These are phyloP conservation scores for Melaleuca alternifolia DNA, from an alignment of 345 rosid genomes.

Conservation along the genomic window DNA sequence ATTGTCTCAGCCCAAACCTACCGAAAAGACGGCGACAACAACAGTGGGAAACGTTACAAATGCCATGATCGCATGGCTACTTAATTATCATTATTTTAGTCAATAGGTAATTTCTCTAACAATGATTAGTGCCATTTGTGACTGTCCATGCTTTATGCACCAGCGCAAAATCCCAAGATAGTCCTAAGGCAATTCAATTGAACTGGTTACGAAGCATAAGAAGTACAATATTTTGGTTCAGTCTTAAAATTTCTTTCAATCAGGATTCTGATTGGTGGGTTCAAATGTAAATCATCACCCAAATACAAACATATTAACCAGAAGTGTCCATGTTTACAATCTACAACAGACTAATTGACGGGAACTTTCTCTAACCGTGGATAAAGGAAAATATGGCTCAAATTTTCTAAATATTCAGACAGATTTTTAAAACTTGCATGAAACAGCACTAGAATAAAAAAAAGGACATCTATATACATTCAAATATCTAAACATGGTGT, in stretches of 20 bases:
- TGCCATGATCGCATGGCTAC: background rate
- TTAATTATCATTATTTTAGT: background rate
- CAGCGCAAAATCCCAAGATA: background rate
- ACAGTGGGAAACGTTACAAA: no score
- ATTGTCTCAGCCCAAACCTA: background rate
- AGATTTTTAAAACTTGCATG: background rate
- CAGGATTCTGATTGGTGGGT: background rate
- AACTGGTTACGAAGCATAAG: background rate
- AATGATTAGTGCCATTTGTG: background rate
- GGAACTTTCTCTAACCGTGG: background rate
- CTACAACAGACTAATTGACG: background rate
- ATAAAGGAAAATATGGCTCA: background rate
- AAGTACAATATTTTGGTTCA: background rate
- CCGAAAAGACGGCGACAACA: background rate
- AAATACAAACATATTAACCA: background rate
- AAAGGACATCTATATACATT: background rate
- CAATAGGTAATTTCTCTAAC: background rate
- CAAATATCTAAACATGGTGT: background rate
- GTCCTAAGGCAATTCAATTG: background rate
- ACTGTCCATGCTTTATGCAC: background rate
- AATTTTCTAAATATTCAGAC: background rate
- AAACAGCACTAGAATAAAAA: background rate
- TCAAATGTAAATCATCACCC: background rate
- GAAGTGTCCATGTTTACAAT: background rate
- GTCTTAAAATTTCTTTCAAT: background rate